Evolutionary conservation across 257 asterid species (phyloP).

Genomic region (Primulina tabacum): DNA sequence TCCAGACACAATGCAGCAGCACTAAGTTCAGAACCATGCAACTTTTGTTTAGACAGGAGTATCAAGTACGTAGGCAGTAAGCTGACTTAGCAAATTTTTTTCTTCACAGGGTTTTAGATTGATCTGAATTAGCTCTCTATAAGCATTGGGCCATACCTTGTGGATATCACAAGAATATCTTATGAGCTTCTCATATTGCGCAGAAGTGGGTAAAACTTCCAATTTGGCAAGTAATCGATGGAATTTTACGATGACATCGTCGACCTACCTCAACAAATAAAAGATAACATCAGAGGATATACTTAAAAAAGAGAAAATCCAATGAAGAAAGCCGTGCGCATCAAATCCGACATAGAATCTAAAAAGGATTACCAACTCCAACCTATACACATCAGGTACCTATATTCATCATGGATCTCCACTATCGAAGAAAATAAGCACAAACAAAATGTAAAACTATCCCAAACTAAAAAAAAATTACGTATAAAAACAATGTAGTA

Average conservation of each 20-base stretch:
- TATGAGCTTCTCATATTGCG: slow-evolving; percentile 62
- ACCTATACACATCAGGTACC: slow-evolving; percentile 10
- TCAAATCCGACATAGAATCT: background rate
- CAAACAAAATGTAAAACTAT: slow-evolving; percentile 16
- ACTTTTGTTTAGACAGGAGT: background rate
- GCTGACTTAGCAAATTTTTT: slow-evolving; percentile 14
- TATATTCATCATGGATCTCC: slow-evolving; percentile 10
- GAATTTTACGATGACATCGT: slow-evolving; percentile 52
- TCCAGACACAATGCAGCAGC: slow-evolving; percentile 13
- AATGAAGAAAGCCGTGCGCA: slow-evolving; percentile 10
- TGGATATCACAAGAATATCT: slow-evolving; percentile 45
- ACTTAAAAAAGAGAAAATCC: slow-evolving; percentile 14
- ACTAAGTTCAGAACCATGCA: slow-evolving; percentile 18
- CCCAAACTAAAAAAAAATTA: slow-evolving; percentile 11
- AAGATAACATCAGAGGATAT: slow-evolving; percentile 22
- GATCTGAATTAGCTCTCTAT: slow-evolving; percentile 13
- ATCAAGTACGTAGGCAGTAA: background rate
- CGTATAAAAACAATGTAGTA: slow-evolving; percentile 3
- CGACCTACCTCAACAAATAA: slow-evolving; percentile 53
- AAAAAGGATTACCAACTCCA: slow-evolving; percentile 8
- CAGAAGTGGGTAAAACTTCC: slow-evolving; percentile 58
- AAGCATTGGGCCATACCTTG: slow-evolving; percentile 51
- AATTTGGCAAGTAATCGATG: slow-evolving; percentile 47
- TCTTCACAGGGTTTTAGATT: slow-evolving; percentile 12
- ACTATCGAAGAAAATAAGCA: slow-evolving; percentile 13